phyloP scores from a whole-genome alignment of 306 rosid genomes.

The Heteromeles arbutifolia region DNA sequence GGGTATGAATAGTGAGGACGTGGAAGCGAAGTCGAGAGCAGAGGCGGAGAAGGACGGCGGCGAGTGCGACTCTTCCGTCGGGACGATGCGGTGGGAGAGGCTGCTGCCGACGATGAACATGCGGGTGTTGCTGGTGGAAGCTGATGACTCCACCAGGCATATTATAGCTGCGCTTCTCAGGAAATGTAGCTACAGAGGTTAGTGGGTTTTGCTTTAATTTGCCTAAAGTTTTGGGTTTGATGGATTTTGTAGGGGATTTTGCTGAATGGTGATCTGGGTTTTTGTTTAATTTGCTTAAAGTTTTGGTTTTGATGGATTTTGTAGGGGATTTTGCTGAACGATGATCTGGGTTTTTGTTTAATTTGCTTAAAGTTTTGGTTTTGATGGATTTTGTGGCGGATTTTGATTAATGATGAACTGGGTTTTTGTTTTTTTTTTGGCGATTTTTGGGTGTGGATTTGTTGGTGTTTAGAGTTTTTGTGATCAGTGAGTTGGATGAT shows the following conservation, averaged over 20 bases:
- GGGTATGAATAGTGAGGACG: constrained; percentile 37
- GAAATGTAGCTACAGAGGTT: constrained; percentile 89
- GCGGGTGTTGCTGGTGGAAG: constrained; percentile 78
- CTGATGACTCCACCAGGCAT: constrained; percentile 94
- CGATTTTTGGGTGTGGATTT: not conserved
- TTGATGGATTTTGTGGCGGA: not conserved
- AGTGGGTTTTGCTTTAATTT: not conserved
- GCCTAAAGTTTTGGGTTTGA: not conserved
- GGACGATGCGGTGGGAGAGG: constrained; percentile 69
- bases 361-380: not conserved
- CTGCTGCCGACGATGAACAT: constrained; percentile 60
- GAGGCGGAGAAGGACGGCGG: constrained; percentile 27
- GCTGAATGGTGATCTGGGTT: not conserved
- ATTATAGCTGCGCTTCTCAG: constrained; percentile 86
- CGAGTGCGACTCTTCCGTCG: constrained; percentile 36
- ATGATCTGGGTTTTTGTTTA: constrained; percentile 6
- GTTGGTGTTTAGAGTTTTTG: not conserved
- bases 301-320: not conserved
- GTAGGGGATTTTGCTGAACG: not conserved
- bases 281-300: not conserved
- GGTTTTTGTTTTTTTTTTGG: constrained; percentile 15
- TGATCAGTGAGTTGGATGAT: not conserved
- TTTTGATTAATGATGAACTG: not conserved
- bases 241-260: not conserved
- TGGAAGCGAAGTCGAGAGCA: constrained; percentile 14